Conservation (phyloP, 2,329 filamentous ascomycete species). For the Trichoderma guizhouense region DNA sequence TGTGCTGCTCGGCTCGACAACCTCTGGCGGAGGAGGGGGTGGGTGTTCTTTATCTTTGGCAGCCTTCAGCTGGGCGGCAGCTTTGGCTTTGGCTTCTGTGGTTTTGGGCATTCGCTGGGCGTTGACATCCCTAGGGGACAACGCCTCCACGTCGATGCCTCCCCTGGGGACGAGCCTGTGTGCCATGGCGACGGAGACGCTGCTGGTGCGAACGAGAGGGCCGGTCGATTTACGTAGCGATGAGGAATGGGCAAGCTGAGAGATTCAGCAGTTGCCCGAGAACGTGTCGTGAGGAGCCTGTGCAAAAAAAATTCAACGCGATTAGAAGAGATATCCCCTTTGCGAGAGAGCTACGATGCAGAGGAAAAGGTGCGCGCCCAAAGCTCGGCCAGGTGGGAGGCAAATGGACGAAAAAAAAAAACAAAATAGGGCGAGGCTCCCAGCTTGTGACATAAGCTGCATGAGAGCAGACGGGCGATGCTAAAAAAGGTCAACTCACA, state of each 20-base stretch:
- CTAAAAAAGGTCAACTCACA: neutral
- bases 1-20: slow-evolving; percentile 61
- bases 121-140: slow-evolving; percentile 64
- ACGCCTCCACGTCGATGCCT: slow-evolving; percentile 56
- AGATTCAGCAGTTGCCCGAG: slow-evolving; percentile 20
- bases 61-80: slow-evolving; percentile 51
- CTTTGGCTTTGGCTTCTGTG: slow-evolving; percentile 50
- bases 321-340: slow-evolving; percentile 9
- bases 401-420: neutral
- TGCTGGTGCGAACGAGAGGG: neutral
- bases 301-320: neutral
- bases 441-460: neutral
- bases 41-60: slow-evolving; percentile 65
- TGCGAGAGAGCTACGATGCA: neutral
- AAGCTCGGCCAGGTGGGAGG: neutral
- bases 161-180: slow-evolving; percentile 48
- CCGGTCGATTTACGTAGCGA: neutral
- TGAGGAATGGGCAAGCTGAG: slow-evolving; percentile 16
- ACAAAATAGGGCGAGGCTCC: neutral
- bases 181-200: slow-evolving; percentile 36
- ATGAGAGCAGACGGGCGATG: neutral
- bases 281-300: slow-evolving; percentile 12
- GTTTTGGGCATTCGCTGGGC: slow-evolving; percentile 51
- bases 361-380: neutral
- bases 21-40: slow-evolving; percentile 58